Conservation (phyloP, 2,329 filamentous ascomycete species). For the Biscogniauxia mediterranea region DNA sequence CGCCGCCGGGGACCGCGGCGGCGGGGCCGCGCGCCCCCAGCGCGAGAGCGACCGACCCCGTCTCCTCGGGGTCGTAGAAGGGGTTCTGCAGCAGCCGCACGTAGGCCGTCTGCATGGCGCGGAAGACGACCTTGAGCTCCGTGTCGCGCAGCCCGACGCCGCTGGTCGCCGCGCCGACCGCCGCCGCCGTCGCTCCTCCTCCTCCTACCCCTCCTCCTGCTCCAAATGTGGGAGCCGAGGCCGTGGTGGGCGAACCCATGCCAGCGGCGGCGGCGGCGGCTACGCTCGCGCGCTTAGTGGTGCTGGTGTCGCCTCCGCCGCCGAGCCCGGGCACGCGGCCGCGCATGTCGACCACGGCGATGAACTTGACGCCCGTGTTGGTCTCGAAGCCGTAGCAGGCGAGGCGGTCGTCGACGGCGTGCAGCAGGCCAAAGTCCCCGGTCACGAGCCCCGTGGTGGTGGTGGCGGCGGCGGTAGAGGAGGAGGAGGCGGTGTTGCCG, state of each 20-base stretch:
- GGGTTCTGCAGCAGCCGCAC: constrained; percentile 87
- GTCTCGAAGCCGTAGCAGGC: constrained; percentile 96
- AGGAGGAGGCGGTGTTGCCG: constrained; percentile 17
- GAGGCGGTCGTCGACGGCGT: constrained; percentile 89
- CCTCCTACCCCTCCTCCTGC: constrained; percentile 30
- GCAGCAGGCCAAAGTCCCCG: constrained; percentile 86
- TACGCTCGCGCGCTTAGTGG: no score
- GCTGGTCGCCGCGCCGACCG: constrained; percentile 34
- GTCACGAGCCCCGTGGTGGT: constrained; percentile 50
- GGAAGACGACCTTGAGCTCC: constrained; percentile 89
- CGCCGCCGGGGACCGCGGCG: constrained; percentile 20
- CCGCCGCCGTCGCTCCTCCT: constrained; percentile 27
- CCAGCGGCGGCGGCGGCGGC: no score
- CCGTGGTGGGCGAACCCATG: neutral
- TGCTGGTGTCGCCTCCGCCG: no score
- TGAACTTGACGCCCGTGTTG: constrained; percentile 89
- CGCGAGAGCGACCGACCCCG: constrained; percentile 44
- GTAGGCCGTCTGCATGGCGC: constrained; percentile 90
- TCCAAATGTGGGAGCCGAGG: neutral
- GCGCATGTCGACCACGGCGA: constrained; percentile 88
- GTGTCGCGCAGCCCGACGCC: constrained; percentile 73
- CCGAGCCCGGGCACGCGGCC: constrained; percentile 52
- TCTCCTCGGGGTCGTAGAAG: constrained; percentile 88
- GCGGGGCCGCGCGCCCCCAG: constrained; percentile 47
- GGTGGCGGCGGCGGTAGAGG: constrained; percentile 15